Base-by-base conservation (phyloP, 1,139 yeast genomes). In the Protomyces inouyei region DNA sequence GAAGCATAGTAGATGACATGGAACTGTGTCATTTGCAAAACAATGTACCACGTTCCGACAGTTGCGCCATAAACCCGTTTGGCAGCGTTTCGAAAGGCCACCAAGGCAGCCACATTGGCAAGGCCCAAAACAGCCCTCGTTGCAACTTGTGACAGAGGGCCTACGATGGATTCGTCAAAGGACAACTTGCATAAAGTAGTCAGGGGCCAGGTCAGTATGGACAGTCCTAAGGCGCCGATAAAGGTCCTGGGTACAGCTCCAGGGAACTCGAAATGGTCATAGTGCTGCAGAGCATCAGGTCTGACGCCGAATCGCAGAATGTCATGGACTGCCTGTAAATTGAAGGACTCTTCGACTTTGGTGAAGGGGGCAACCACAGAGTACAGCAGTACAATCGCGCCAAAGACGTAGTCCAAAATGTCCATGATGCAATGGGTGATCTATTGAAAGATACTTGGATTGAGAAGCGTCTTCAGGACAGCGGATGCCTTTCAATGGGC, bases 321-420 rank as follows among this genome's bases (percentile, higher is more conserved):
- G 72, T 93, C 98, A 72, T 91, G 93, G 52, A 89, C 79, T 0
- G 98, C 98, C 72, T 93, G 98, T 55, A 89, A 79, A 71, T 87
- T 89, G 79, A 93, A 93, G 43, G 96, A 88, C 73, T 93, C 98
- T 73, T 93, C 98, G 0, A 93, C 97, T 74, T 93, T 92, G 3
- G 97, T 87, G 74, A 79, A 90, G 0, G 97, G 97, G 0, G 96
- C 81, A 2, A 82, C 43, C 4, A 37, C 6, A 4, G 43, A 37
- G 14, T 37, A 37, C 16, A 37, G 16, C 43, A 37, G 5, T 5
- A n/a, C 16, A 9, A n/a, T 37, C 5, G 43, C 43, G 9, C 43
- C 43, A 37, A 37, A 37, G 43, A 37, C 16, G 1, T 37, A 37
- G 43, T 37, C 43, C 43, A 37, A 9, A 4, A 37, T 3, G 14